Conservation (phyloP, 2,329 filamentous ascomycete species). For the Zymoseptoria passerinii region DNA sequence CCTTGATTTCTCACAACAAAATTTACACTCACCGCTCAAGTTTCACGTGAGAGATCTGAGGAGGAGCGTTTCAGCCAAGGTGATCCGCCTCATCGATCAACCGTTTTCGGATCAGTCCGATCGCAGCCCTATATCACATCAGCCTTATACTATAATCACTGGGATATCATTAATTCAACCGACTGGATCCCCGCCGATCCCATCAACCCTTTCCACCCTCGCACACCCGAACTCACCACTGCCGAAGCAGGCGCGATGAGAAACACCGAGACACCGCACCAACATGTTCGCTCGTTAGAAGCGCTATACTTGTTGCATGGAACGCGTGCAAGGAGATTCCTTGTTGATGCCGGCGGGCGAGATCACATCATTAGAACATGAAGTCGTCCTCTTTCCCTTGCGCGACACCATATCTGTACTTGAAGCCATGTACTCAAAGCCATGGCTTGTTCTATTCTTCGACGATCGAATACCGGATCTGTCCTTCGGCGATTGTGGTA, state of each 20-base stretch:
- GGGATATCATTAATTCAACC: not conserved
- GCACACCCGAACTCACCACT: not conserved
- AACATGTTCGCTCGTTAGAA: not conserved
- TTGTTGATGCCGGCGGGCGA: not conserved
- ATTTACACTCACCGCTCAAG: not conserved
- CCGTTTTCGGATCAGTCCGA: not conserved
- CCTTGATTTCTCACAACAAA: not conserved
- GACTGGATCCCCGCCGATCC: not conserved
- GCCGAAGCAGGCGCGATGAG: not conserved
- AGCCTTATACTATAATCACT: not conserved
- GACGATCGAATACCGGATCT: not conserved
- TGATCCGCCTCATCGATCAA: too few species aligned
- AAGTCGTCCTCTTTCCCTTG: not conserved
- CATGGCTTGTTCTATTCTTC: not conserved
- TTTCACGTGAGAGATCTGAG: not conserved
- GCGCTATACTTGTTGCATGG: too few species aligned
- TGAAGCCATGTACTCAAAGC: not conserved
- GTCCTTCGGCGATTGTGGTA: too few species aligned
- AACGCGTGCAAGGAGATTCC: not conserved
- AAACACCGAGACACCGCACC: not conserved
- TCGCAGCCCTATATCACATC: not conserved
- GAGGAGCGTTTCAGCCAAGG: not conserved
- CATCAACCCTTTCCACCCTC: not conserved
- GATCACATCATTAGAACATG: not conserved
- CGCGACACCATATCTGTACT: not conserved